Evolutionary conservation across 768 basidiomycete species (phyloP), one percentile per base, ranked within the genome.

Genomic region (Boletus fagicola): DNA sequence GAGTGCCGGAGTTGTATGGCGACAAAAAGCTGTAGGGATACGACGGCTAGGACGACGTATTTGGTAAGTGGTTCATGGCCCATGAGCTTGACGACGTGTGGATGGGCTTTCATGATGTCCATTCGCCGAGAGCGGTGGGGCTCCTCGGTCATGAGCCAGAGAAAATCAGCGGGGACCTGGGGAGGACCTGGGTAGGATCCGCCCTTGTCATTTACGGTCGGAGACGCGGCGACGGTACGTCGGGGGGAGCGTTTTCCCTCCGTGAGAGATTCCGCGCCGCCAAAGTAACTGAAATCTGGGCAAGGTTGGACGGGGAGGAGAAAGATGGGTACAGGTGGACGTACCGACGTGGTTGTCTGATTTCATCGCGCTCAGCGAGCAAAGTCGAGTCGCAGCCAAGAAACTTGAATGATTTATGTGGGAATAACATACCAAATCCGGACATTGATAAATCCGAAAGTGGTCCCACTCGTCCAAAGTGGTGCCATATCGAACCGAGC

Each of bases 131-230:
- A 85, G 49, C 96, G 83, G 73, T 99, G 97, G 3, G 97, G 97
- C 68, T 99, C 97, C 74, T 99, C 97, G 0, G 93, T 97, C 87
- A 98, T 91, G 45, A 95, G 68, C 97, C 97, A 99, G 31, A 98
- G 78, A 66, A 97, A 98, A 64, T 98, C 96, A 0, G 78, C 72
- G 1, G 91, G 88, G 65, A 94, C 86, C 68, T 86, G 85, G 0
- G 88, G 87, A 3, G 84, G 83, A 6, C 74, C 78, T 20, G 77
- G 71, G 64, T 81, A 72, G 4, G 74, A 70, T 40, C 67, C 69
- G 10, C 76, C 80, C 58, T 80, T 66, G 57, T 77, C 75, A 44
- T 78, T 61, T 5, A 51, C 61, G 3, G 70, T 74, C 4, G 78
- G 76, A n/a, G 73, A 72, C 3, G 73, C 62, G 49, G 80, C 72